Evolutionary conservation across 1,139 yeast species (phyloP), one percentile per base, ranked within the genome.

Genomic region (Pichia sp.): DNA sequence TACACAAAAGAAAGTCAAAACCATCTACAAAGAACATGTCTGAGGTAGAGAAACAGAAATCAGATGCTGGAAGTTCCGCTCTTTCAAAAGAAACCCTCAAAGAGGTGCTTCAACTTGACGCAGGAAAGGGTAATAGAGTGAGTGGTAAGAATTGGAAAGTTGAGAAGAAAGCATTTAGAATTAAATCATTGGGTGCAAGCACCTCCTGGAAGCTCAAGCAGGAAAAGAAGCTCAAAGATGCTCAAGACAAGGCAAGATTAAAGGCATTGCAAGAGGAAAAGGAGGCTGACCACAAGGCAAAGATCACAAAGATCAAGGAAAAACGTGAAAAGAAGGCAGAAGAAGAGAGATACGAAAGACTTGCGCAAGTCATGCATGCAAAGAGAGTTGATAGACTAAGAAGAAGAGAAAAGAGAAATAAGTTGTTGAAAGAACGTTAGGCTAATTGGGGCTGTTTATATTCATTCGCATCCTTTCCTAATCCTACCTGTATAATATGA

Each of bases 391-490:
- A 82, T 42, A 74, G 94, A 61, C 59, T 81, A 63, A 78, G 79
- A 63, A 78, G 79, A 66, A 78, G 76, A 58, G 93, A 82, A 56
- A 82, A 81, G 76, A 75, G 91, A 63, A 82, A 81, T 59, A 82
- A 82, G 59, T 63, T 81, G 47, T 72, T 82, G 56, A 80, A 76
- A 55, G 91, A 82, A 33, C 35, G 35, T 33, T 33, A 28, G 12
- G 17, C 8, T 4, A 27, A 16, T 27, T 19, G 24, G n/a, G n/a
- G n/a, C n/a, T n/a, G n/a, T n/a, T n/a, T n/a, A n/a, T n/a, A n/a
- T n/a, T n/a, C n/a, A n/a, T n/a, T n/a, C n/a, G n/a, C n/a, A n/a
- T n/a, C n/a, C n/a, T n/a, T n/a, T n/a, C n/a, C n/a, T n/a, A n/a
- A n/a, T n/a, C n/a, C n/a, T n/a, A n/a, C n/a, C n/a, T n/a, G n/a